Evolutionary conservation across 1,139 yeast genomes (phyloP), one percentile per base, ranked within the genome.

Genomic region (Suhomyces wounanorum): DNA sequence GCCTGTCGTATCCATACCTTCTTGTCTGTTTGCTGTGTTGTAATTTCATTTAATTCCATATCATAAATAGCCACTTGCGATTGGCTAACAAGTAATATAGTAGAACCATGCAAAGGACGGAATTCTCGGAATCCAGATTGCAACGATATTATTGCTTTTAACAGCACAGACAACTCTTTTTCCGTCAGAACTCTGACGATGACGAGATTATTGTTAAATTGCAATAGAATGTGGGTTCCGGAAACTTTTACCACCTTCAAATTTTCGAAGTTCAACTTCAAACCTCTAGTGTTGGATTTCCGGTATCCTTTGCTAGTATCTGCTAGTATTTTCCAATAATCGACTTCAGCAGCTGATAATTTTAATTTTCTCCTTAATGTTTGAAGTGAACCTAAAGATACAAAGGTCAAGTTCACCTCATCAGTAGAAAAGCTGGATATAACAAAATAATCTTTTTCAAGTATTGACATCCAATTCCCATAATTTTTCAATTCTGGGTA

Each of bases 341-440:
- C 23, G 2, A 31, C 16, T 9, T 17, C 26, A 10, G 23, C 17
- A 6, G 16, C 26, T 21, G 23, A 4, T 16, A 47, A 33, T 1
- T 18, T 33, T 14, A 50, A 16, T 1, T 17, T 44, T 18, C 53
- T 49, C 33, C 57, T 53, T 5, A 57, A 49, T 1, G 64, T 52
- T 43, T 66, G 51, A 41, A 66, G 58, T 8, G 60, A 58, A 9
- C 56, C 52, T 13, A 63, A 54, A 1, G 66, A 62, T 5, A 66
- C 50, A 1, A 65, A 47, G 10, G 60, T 43, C 10, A 65, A 21
- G 18, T 61, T 61, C 4, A 66, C 37, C 48, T 59, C 30, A 1
- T 39, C 18, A 8, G 10, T 25, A 16, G 18, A 40, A 25, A 59
- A 52, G 14, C 57, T 51, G 2, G 63, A 58, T n/a, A 61, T 43